Percentiles rank a stretch among this genome's conserved stretches.
These are phyloP conservation scores for Scutellaria galericulata DNA, from an alignment of 257 asterid genomes.

Conservation along the genomic window DNA sequence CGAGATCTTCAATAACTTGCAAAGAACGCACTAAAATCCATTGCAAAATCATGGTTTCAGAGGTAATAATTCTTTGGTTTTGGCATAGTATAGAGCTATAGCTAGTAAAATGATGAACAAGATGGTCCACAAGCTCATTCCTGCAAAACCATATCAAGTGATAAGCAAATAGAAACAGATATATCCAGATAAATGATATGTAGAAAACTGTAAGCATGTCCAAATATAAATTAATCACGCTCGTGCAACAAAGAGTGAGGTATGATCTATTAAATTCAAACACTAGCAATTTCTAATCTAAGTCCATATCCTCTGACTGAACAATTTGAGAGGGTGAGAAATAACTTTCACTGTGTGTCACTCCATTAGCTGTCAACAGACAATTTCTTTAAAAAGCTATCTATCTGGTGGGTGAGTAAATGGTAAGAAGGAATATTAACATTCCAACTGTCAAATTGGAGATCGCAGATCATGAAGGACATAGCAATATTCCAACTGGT, in stretches of 20 bases:
- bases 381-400: neutral
- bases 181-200: neutral
- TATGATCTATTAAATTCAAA: neutral
- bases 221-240: neutral
- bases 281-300: neutral
- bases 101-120: slow-evolving; percentile 62
- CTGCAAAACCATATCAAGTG: slow-evolving; percentile 47
- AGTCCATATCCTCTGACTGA: neutral
- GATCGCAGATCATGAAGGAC: neutral
- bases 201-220: neutral
- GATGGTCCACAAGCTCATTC: slow-evolving; percentile 63
- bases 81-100: slow-evolving; percentile 55
- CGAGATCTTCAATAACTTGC: slow-evolving; percentile 12
- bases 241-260: neutral
- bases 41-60: slow-evolving; percentile 33
- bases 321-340: neutral
- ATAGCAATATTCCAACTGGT: neutral
- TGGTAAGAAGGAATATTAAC: slow-evolving; percentile 1
- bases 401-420: neutral
- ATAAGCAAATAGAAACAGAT: neutral
- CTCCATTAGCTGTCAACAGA: neutral
- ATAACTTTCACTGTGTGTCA: neutral
- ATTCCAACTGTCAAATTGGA: neutral
- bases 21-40: slow-evolving; percentile 12
- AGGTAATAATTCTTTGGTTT: slow-evolving; percentile 41